phyloP scores from a whole-genome alignment of 805 yeast genomes.

The Jamesozyma spencerorum region DNA sequence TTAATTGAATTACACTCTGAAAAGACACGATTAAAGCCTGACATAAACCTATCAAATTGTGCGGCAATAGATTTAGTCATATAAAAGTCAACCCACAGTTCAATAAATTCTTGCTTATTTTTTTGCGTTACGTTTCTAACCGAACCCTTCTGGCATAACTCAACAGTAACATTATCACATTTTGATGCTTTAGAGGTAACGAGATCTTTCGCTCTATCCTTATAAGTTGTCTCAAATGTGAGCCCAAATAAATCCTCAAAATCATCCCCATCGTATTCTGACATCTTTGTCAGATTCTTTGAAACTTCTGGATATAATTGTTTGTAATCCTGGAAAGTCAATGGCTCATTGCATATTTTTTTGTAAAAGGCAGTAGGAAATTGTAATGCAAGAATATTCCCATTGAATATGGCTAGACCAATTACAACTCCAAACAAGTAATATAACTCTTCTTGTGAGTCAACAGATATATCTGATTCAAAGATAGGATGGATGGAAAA shows the following conservation, averaged over 20 bases:
- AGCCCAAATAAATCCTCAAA: conserved; percentile 44
- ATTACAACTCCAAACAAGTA: conserved; percentile 75
- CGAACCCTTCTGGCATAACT: conserved; percentile 53
- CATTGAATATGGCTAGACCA: conserved; percentile 86
- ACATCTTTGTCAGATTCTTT: conserved; percentile 37
- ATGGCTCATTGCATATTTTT: conserved; percentile 48
- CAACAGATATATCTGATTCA: conserved; percentile 20
- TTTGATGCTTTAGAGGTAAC: background rate
- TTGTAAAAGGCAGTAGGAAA: conserved; percentile 75
- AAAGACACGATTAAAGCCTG: conserved; percentile 68
- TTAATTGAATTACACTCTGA: conserved; percentile 69
- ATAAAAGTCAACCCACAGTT: conserved; percentile 51
- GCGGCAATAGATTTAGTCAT: conserved; percentile 44
- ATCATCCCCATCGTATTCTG: conserved; percentile 35
- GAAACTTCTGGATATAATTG: conserved; percentile 65
- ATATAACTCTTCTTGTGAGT: conserved; percentile 41
- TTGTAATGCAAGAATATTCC: conserved; percentile 71
- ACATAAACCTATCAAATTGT: conserved; percentile 50
- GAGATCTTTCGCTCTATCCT: conserved; percentile 26
- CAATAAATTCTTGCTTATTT: conserved; percentile 54
- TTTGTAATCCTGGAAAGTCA: conserved; percentile 53
- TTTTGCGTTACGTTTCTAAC: conserved; percentile 43
- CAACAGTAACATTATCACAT: conserved; percentile 31
- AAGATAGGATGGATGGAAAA: conserved; percentile 43
- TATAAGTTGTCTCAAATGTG: conserved; percentile 52